Percentiles rank a stretch among this genome's conserved stretches.
phyloP scores from a whole-genome alignment of 768 basidiomycete species.

The Suillus alpinus region DNA sequence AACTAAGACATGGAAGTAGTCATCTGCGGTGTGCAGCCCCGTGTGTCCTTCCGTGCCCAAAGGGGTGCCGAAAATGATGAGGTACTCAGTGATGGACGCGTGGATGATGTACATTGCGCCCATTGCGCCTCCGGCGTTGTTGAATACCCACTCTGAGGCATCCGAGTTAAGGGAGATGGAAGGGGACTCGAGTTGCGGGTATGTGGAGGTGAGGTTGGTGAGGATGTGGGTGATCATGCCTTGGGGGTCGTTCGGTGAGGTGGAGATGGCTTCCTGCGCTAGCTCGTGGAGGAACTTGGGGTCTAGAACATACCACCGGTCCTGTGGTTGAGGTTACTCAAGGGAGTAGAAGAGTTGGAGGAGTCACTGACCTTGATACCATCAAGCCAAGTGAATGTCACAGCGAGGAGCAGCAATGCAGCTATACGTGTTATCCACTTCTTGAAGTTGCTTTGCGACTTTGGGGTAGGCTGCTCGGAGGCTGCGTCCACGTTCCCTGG shows the following conservation, averaged over 20 bases:
- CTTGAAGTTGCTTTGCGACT: constrained; percentile 12
- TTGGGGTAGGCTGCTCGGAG: neutral
- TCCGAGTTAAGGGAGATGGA: constrained; percentile 51
- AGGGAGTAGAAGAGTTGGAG: neutral
- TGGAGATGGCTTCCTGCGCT: constrained; percentile 67
- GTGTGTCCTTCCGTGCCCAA: constrained; percentile 96
- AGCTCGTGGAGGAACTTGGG: constrained; percentile 70
- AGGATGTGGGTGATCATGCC: constrained; percentile 83
- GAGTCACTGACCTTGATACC: constrained; percentile 52
- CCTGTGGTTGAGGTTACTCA: constrained; percentile 39
- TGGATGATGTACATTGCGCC: constrained; percentile 98
- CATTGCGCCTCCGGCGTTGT: constrained; percentile 98
- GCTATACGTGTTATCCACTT: constrained; percentile 34
- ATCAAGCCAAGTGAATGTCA: constrained; percentile 52
- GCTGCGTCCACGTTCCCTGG: neutral
- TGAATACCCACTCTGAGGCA: constrained; percentile 88
- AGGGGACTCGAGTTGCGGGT: constrained; percentile 55
- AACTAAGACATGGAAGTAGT: constrained; percentile 93
- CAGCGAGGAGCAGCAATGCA: constrained; percentile 26
- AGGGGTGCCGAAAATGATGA: constrained; percentile 94
- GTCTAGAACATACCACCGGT: constrained; percentile 86
- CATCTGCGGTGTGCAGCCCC: constrained; percentile 93
- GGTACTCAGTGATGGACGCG: constrained; percentile 94
- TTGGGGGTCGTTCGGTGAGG: constrained; percentile 59
- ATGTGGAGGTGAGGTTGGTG: constrained; percentile 69